Evolutionary conservation across 257 asterid genomes (phyloP).

Genomic region (Penstemon barbatus): DNA sequence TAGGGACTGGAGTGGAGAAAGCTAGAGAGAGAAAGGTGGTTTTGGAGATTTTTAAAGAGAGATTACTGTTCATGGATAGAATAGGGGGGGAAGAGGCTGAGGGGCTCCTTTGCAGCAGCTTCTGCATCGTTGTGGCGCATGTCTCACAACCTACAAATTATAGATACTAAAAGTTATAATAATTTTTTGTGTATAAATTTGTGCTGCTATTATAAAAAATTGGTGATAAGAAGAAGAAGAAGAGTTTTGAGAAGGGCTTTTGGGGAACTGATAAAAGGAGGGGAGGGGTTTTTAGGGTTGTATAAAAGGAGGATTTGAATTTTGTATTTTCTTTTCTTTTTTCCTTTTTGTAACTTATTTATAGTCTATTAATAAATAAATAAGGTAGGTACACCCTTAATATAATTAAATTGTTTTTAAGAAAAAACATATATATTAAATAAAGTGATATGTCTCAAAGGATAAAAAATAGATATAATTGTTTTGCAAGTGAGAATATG

Average conservation of each 20-base stretch:
- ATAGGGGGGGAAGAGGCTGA: conserved; percentile 35
- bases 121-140: conserved; percentile 60
- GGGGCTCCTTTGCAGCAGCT: conserved; percentile 43
- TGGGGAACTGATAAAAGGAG: conserved; percentile 4
- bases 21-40: conserved; percentile 20
- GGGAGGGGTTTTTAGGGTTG: conserved; percentile 22
- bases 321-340: too few relatives aligned
- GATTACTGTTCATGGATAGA: conserved; percentile 22
- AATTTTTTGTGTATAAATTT: not conserved
- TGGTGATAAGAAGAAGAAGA: not conserved
- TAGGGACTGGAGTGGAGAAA: conserved; percentile 1
- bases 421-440: too few relatives aligned
- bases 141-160: conserved; percentile 19
- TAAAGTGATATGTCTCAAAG: too few relatives aligned
- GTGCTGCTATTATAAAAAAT: not conserved
- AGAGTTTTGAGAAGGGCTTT: not conserved
- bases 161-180: not conserved
- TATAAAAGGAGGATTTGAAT: not conserved
- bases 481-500: too few relatives aligned
- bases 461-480: too few relatives aligned
- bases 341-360: too few relatives aligned
- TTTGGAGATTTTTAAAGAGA: conserved; percentile 15
- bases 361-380: too few relatives aligned
- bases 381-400: too few relatives aligned
- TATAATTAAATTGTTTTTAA: too few relatives aligned